Evolutionary conservation across 1,284 basidiomycete species (phyloP).

Genomic region (Puccinia triticina): DNA sequence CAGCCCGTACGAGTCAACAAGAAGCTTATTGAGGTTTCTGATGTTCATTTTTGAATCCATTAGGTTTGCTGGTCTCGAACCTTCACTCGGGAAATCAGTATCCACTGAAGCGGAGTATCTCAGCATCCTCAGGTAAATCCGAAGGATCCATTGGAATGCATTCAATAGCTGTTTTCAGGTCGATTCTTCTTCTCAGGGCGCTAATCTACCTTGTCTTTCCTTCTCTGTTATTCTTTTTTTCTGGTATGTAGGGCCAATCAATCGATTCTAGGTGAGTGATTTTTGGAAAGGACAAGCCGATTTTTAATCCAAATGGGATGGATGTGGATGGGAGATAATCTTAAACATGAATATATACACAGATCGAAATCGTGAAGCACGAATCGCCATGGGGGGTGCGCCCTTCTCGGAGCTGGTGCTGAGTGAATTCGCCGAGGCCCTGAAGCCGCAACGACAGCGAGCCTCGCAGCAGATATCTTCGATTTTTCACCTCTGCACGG

Average conservation of each 20-base stretch:
- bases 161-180: background rate
- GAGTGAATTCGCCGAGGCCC: conserved; percentile 25
- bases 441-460: conserved; percentile 31
- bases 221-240: background rate
- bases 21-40: background rate
- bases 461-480: conserved; percentile 9
- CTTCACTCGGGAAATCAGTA: conserved; percentile 55
- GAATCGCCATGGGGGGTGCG: conserved; percentile 38
- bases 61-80: conserved; percentile 54
- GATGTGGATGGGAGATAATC: background rate
- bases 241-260: conserved; percentile 16
- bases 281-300: background rate
- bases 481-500: conserved; percentile 30
- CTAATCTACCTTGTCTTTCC: background rate
- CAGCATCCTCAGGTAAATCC: conserved; percentile 26
- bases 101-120: conserved; percentile 52
- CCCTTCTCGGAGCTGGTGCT: conserved; percentile 34
- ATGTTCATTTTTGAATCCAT: background rate
- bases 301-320: background rate
- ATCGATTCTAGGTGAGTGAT: conserved; percentile 19
- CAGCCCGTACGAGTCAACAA: background rate
- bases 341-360: background rate
- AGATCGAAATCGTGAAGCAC: conserved; percentile 44
- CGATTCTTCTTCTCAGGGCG: background rate
- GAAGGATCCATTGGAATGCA: background rate